A percentile compares a stretch with the other conserved stretches of the same genome.
phyloP scores from a whole-genome alignment of 1,139 yeast species.

The Hyphopichia burtonii region DNA sequence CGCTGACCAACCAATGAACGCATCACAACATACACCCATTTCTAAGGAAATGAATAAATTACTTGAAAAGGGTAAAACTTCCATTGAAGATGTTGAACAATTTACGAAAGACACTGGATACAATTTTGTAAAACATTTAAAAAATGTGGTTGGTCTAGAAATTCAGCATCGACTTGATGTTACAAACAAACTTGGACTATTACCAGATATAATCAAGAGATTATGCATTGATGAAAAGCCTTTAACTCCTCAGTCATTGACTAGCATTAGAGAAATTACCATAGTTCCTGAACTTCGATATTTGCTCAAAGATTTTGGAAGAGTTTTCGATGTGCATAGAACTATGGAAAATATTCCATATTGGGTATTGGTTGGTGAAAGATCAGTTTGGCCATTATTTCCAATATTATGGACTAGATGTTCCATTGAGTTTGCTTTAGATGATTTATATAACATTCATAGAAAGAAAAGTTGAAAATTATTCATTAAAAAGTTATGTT shows the following conservation, averaged over 20 bases:
- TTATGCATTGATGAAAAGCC: slow-evolving; percentile 90
- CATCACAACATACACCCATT: neutral
- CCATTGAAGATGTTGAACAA: slow-evolving; percentile 2
- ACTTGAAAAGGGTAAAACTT: neutral
- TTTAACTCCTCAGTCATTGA: slow-evolving; percentile 54
- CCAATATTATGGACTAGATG: slow-evolving; percentile 87
- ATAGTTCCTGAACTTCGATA: slow-evolving; percentile 85
- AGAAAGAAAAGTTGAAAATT: slow-evolving; percentile 25
- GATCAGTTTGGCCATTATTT: slow-evolving; percentile 90
- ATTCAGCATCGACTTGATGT: slow-evolving; percentile 81
- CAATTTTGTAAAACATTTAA: slow-evolving; percentile 33
- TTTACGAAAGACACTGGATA: slow-evolving; percentile 24
- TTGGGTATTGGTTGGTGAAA: slow-evolving; percentile 89
- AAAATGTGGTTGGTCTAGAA: slow-evolving; percentile 52
- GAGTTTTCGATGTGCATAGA: slow-evolving; percentile 74
- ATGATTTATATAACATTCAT: slow-evolving; percentile 63
- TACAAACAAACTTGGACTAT: slow-evolving; percentile 72
- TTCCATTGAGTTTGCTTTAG: slow-evolving; percentile 84
- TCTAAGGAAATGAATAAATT: neutral
- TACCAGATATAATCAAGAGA: slow-evolving; percentile 70
- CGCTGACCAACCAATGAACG: neutral
- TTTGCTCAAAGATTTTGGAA: slow-evolving; percentile 62
- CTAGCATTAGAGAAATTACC: slow-evolving; percentile 67
- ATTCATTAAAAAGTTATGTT: slow-evolving; percentile 4
- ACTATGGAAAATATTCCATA: slow-evolving; percentile 73